Evolutionary conservation across 352 stramenopile species (phyloP).

Genomic region (Thalassiosira mediterranea): DNA sequence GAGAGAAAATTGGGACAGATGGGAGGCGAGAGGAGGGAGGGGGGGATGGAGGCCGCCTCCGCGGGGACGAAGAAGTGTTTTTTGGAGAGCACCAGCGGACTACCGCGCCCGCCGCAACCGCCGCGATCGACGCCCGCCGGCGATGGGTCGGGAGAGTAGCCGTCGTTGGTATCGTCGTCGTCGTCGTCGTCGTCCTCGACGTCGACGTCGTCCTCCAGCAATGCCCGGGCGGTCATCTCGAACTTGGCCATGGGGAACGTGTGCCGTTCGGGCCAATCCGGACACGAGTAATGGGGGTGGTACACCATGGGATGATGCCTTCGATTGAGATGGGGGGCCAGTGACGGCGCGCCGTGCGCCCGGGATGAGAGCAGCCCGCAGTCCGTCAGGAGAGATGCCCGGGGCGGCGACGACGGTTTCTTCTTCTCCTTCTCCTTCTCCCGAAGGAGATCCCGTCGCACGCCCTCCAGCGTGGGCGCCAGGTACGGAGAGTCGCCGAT

Average conservation of each 20-base stretch:
- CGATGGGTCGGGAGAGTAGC: not conserved
- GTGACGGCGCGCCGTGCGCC: too few relatives aligned
- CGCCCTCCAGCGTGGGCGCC: too few relatives aligned
- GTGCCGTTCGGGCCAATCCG: constrained; percentile 73
- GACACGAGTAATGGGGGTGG: constrained; percentile 75
- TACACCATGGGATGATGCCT: constrained; percentile 79
- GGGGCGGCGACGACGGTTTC: too few relatives aligned
- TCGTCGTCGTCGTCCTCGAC: constrained; percentile 4
- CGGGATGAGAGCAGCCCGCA: too few relatives aligned
- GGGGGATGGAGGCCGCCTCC: constrained; percentile 37
- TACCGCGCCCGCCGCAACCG: too few relatives aligned
- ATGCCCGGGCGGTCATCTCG: constrained; percentile 53
- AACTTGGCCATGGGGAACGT: constrained; percentile 86
- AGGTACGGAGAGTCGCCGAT: too few relatives aligned
- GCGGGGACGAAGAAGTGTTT: constrained; percentile 60
- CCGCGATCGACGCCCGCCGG: constrained; percentile 19
- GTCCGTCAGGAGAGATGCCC: too few relatives aligned
- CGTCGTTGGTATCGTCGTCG: constrained; percentile 21
- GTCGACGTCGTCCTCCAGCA: constrained; percentile 45
- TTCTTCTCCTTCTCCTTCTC: too few relatives aligned
- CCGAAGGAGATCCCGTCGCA: too few relatives aligned
- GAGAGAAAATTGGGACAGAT: constrained; percentile 56
- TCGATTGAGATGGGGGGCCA: constrained; percentile 58
- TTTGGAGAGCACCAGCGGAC: constrained; percentile 46
- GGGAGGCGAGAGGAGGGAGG: constrained; percentile 33